phyloP scores from a whole-genome alignment of 2,329 filamentous ascomycete genomes.

The Aspergillus clavatus region DNA sequence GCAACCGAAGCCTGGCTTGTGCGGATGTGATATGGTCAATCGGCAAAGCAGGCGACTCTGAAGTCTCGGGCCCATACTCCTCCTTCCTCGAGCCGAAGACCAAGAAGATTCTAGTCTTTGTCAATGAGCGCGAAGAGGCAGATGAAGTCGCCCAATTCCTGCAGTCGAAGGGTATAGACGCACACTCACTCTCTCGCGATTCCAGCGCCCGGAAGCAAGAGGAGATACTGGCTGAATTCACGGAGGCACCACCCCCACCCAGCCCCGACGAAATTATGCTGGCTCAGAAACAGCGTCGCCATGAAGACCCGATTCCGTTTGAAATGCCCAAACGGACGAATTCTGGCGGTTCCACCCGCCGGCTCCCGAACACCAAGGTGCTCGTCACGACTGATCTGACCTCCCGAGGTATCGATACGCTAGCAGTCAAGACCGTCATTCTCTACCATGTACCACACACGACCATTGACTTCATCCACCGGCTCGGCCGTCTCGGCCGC shows the following conservation, averaged over 20 bases:
- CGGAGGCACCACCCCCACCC: conserved; percentile 36
- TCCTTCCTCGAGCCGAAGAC: conserved; percentile 50
- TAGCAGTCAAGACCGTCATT: conserved; percentile 85
- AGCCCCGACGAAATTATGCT: conserved; percentile 33
- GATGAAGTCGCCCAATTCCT: conserved; percentile 76
- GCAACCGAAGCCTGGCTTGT: conserved; percentile 89
- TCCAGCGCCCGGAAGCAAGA: conserved; percentile 71
- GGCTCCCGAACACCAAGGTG: conserved; percentile 74
- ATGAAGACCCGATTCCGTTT: conserved; percentile 39
- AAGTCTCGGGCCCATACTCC: conserved; percentile 28
- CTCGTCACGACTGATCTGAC: conserved; percentile 92
- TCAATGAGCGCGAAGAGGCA: conserved; percentile 91
- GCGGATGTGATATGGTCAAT: conserved; percentile 94
- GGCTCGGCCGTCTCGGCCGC: conserved; percentile 81
- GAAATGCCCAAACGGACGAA: conserved; percentile 34
- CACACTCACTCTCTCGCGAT: conserved; percentile 78
- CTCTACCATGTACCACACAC: conserved; percentile 97
- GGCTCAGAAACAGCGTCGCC: conserved; percentile 25
- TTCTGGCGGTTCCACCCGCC: conserved; percentile 36
- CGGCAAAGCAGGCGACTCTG: conserved; percentile 64
- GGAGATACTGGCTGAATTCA: conserved; percentile 74
- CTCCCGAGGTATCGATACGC: conserved; percentile 87
- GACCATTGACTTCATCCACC: conserved; percentile 96
- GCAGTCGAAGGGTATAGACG: conserved; percentile 78
- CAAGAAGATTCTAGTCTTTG: conserved; percentile 89